Percentiles rank a stretch among this genome's conserved stretches.
Conservation (phyloP, 345 rosid species). For the Aethionema arabicum region DNA sequence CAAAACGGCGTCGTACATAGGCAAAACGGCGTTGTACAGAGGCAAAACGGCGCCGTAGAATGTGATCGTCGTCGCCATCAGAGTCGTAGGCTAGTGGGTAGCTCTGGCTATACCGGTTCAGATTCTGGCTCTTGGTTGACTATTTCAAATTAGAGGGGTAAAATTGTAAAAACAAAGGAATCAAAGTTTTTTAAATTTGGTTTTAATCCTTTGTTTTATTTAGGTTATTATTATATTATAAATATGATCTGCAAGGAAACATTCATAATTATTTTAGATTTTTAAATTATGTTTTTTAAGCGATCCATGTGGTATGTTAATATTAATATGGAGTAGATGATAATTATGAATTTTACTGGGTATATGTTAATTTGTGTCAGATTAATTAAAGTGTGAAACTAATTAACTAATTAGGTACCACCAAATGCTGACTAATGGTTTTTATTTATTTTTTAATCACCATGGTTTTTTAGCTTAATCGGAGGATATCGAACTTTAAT, state of each 20-base stretch:
- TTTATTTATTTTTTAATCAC: no score
- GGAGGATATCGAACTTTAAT: no score
- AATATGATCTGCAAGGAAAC: neutral
- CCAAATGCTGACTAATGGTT: no score
- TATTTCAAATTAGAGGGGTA: constrained; percentile 25
- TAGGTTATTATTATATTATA: neutral
- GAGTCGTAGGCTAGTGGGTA: constrained; percentile 11
- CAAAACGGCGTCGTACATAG: constrained; percentile 2
- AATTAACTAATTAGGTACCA: no score
- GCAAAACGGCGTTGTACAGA: neutral
- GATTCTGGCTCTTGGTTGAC: constrained; percentile 26
- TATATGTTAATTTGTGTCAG: no score
- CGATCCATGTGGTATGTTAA: neutral
- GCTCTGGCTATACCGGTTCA: constrained; percentile 22
- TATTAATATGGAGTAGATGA: neutral
- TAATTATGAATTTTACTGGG: neutral
- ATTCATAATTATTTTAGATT: neutral
- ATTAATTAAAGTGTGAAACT: no score
- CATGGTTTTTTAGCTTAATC: no score
- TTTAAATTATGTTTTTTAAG: neutral
- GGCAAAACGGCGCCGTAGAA: neutral
- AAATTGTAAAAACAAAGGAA: neutral
- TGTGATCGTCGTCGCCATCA: constrained; percentile 9
- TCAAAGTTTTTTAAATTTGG: neutral
- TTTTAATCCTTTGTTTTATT: neutral